Percentiles rank a stretch among this genome's conserved stretches.
phyloP scores from a whole-genome alignment of 495 filamentous ascomycete genomes.

The Penicillium malachiteum region DNA sequence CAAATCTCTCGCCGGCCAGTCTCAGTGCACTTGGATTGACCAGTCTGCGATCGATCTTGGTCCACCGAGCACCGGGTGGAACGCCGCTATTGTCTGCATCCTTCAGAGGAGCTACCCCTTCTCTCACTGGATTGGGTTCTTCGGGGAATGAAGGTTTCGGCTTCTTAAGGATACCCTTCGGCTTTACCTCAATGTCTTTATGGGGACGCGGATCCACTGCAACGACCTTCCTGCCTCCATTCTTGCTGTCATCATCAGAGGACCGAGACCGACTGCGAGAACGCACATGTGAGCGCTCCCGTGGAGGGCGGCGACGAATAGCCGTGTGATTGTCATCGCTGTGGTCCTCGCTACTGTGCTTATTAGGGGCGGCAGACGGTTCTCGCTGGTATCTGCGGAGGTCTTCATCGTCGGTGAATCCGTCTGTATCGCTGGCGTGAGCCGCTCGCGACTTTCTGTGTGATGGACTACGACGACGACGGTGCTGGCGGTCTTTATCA shows the following conservation, averaged over 20 bases:
- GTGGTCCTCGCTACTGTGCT: conserved; percentile 25
- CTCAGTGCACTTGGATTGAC: conserved; percentile 81
- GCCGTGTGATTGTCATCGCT: conserved; percentile 15
- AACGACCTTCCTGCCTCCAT: conserved; percentile 28
- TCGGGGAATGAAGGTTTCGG: conserved; percentile 78
- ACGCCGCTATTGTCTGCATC: conserved; percentile 72
- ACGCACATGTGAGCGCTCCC: conserved; percentile 21
- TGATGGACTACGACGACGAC: conserved; percentile 27
- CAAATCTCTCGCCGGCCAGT: conserved; percentile 74
- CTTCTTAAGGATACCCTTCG: conserved; percentile 72
- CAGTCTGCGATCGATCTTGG: conserved; percentile 78
- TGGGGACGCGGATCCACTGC: conserved; percentile 29
- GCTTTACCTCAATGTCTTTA: conserved; percentile 41
- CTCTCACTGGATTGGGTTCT: conserved; percentile 70
- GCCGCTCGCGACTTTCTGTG: conserved; percentile 33
- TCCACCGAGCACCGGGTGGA: conserved; percentile 79
- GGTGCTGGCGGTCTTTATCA: conserved; percentile 13
- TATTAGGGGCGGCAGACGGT: conserved; percentile 25
- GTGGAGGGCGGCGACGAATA: conserved; percentile 12
- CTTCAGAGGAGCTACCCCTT: conserved; percentile 86
- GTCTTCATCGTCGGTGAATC: conserved; percentile 39
- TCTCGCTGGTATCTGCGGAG: conserved; percentile 37
- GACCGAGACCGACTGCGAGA: conserved; percentile 15
- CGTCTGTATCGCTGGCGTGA: conserved; percentile 31
- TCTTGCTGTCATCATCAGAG: conserved; percentile 13